A percentile compares a stretch with the other conserved stretches of the same genome.
These are phyloP conservation scores for Hericium coralloides DNA, from an alignment of 768 basidiomycete species.

Conservation along the genomic window DNA sequence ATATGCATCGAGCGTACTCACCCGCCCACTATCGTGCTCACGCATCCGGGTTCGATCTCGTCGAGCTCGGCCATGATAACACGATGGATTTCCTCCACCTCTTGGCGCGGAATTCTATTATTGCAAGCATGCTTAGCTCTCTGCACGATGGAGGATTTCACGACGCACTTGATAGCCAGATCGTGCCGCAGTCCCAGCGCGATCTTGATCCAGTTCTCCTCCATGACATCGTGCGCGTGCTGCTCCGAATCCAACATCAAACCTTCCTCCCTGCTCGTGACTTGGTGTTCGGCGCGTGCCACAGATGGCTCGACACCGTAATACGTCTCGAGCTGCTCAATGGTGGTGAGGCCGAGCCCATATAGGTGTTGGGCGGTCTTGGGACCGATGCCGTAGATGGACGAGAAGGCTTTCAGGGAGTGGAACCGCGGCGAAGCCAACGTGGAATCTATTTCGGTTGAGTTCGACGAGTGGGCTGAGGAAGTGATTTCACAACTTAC, in stretches of 20 bases:
- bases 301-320: slow-evolving; percentile 37
- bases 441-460: slow-evolving; percentile 34
- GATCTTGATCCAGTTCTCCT: slow-evolving; percentile 35
- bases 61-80: slow-evolving; percentile 62
- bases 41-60: slow-evolving; percentile 53
- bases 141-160: background rate
- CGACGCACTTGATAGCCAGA: slow-evolving; percentile 36
- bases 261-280: background rate
- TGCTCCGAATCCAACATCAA: slow-evolving; percentile 1
- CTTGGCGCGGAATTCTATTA: slow-evolving; percentile 56
- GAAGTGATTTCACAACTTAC: slow-evolving; percentile 21
- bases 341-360: slow-evolving; percentile 52
- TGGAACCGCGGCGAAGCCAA: slow-evolving; percentile 41
- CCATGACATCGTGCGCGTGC: background rate
- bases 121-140: background rate
- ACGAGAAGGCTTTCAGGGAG: slow-evolving; percentile 47
- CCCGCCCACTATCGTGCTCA: slow-evolving; percentile 78
- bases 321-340: slow-evolving; percentile 61
- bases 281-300: background rate
- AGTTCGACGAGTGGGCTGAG: background rate
- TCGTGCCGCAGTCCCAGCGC: slow-evolving; percentile 53
- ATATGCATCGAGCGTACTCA: slow-evolving; percentile 18
- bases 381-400: slow-evolving; percentile 69
- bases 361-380: slow-evolving; percentile 59
- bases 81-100: slow-evolving; percentile 71